Conservation (phyloP, 176 grass and related monocot genomes). For the Avena sativa region DNA sequence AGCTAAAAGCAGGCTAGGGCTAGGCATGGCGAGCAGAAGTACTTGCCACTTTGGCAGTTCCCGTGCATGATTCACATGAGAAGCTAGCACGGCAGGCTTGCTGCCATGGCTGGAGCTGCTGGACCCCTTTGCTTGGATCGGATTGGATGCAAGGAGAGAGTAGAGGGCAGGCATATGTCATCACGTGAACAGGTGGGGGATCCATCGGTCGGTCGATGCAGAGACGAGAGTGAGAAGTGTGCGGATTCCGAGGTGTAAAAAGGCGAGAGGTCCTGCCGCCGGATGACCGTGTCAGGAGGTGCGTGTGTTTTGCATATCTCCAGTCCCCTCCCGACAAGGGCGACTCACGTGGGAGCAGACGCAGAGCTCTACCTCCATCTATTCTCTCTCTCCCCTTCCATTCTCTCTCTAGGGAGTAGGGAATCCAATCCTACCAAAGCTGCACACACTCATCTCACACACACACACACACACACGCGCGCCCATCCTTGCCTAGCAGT, state of each 20-base stretch:
- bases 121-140: not conserved
- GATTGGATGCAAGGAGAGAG: not conserved
- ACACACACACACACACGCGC: not conserved
- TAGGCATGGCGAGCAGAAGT: conserved; percentile 1
- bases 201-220: conserved; percentile 27
- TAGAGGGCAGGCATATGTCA: conserved; percentile 29
- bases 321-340: conserved; percentile 64
- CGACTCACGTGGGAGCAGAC: conserved; percentile 83
- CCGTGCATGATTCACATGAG: conserved; percentile 49
- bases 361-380: too few species aligned
- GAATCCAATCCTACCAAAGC: conserved; percentile 30
- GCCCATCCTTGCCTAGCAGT: not conserved
- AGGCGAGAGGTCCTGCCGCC: conserved; percentile 30
- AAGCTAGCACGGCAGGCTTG: not conserved
- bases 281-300: conserved; percentile 58
- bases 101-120: conserved; percentile 10
- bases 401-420: conserved; percentile 27
- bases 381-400: not conserved
- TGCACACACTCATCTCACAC: not conserved
- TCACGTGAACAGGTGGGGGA: conserved; percentile 81
- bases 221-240: conserved; percentile 26
- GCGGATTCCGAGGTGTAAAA: conserved; percentile 70
- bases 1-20: not conserved
- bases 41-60: conserved; percentile 31
- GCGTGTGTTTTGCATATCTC: conserved; percentile 44